A percentile compares a stretch with the other conserved stretches of the same genome.
Conservation (phyloP, 768 basidiomycete species). For the Podaxis rugospora region DNA sequence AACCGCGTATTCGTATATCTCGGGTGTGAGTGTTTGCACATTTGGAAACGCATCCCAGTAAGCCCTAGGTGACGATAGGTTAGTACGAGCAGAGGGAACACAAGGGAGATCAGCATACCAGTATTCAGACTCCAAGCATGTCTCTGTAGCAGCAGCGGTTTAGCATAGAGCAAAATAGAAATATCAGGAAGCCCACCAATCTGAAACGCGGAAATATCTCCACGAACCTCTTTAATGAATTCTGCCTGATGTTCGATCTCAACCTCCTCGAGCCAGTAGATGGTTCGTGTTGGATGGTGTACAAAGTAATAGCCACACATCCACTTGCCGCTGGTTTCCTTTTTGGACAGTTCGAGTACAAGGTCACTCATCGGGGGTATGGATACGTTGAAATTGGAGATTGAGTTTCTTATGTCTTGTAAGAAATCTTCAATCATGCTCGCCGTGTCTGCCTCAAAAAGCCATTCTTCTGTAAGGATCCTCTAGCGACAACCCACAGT, state of each 20-base stretch:
- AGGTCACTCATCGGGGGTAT: constrained; percentile 3
- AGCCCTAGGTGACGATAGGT: not conserved
- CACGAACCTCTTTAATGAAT: not conserved
- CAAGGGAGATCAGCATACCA: not conserved
- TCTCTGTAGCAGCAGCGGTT: not conserved
- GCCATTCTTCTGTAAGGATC: constrained; percentile 3
- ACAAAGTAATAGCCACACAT: constrained; percentile 9
- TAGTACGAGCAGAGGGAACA: not conserved
- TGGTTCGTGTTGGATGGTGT: not conserved
- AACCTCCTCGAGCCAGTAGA: constrained; percentile 6
- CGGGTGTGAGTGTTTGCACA: not conserved
- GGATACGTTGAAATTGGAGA: not conserved
- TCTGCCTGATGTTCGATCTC: not conserved
- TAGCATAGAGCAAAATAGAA: not conserved
- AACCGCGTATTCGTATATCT: constrained; percentile 1
- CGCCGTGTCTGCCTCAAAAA: not conserved
- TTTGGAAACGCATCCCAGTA: constrained; percentile 6
- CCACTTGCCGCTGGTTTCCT: not conserved
- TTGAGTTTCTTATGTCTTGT: not conserved
- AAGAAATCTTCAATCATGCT: not conserved
- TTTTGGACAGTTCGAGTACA: not conserved
- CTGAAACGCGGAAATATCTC: not conserved
- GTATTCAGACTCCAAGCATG: constrained; percentile 2
- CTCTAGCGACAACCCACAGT: not conserved
- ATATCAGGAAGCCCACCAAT: not conserved